Conservation (phyloP, 164 flowering plant species). For the grape (Vitis vinifera) region DNA sequence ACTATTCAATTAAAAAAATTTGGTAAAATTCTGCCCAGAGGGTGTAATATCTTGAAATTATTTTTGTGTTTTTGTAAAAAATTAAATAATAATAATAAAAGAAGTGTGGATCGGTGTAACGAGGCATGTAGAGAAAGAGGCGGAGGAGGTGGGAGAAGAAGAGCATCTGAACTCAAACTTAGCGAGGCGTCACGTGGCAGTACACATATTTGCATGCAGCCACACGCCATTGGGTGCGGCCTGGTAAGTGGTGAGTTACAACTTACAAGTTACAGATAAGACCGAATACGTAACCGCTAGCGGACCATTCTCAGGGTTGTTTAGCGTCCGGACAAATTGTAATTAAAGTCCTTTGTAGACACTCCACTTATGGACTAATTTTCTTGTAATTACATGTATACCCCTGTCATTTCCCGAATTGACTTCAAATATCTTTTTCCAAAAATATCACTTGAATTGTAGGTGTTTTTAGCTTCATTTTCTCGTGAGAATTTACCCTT, state of each 20-base stretch:
- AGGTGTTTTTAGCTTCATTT: not conserved
- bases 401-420: not conserved
- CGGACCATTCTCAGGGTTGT: conserved; percentile 9
- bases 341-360: not conserved
- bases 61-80: too few relatives aligned
- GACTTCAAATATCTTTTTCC: too few relatives aligned
- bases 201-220: conserved; percentile 24
- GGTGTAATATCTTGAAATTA: too few relatives aligned
- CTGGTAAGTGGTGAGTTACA: conserved; percentile 3
- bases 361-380: not conserved
- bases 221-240: conserved; percentile 1
- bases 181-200: conserved; percentile 25
- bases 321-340: not conserved
- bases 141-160: not conserved
- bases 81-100: not conserved
- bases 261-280: conserved; percentile 9
- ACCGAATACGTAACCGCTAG: conserved; percentile 13
- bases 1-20: too few relatives aligned
- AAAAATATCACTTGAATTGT: too few relatives aligned
- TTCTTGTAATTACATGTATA: not conserved
- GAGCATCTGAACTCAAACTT: not conserved
- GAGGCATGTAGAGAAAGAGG: not conserved
- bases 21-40: too few relatives aligned
- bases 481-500: not conserved
- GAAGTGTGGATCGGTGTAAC: not conserved